These are phyloP conservation scores for Cicer pinnatifidum DNA, from an alignment of 306 rosid genomes.

Conservation along the genomic window DNA sequence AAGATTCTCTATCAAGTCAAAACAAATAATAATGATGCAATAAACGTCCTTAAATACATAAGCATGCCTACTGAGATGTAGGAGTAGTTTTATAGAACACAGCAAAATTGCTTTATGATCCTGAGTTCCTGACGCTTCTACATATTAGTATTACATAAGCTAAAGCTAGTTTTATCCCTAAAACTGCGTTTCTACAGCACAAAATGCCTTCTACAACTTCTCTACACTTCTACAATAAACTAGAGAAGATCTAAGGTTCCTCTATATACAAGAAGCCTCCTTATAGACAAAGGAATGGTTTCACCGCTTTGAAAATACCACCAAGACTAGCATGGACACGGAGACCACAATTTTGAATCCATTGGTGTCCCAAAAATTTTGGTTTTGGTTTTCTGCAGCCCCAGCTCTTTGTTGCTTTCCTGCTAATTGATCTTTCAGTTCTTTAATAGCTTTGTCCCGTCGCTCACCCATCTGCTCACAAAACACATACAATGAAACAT, in stretches of 20 bases:
- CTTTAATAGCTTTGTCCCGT: conserved; percentile 86
- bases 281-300: conserved; percentile 32
- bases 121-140: conserved; percentile 28
- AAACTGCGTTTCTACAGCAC: conserved; percentile 47
- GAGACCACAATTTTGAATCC: conserved; percentile 85
- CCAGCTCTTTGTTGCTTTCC: conserved; percentile 59
- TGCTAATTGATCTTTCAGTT: conserved; percentile 76
- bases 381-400: conserved; percentile 59
- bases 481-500: conserved; percentile 38
- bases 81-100: conserved; percentile 13
- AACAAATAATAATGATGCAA: conserved; percentile 5
- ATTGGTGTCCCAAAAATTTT: conserved; percentile 80
- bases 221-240: conserved; percentile 41
- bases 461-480: conserved; percentile 86
- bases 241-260: conserved; percentile 10
- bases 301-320: conserved; percentile 85
- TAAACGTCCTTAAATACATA: not conserved
- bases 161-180: conserved; percentile 45
- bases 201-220: conserved; percentile 50
- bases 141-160: conserved; percentile 37
- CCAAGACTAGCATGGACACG: conserved; percentile 86
- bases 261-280: conserved; percentile 46
- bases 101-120: conserved; percentile 40
- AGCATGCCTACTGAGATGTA: conserved; percentile 2
- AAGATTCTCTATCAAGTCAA: not conserved